Base-by-base conservation (phyloP, 2,329 filamentous ascomycete species). In the Sordariomycetes sp. region DNA sequence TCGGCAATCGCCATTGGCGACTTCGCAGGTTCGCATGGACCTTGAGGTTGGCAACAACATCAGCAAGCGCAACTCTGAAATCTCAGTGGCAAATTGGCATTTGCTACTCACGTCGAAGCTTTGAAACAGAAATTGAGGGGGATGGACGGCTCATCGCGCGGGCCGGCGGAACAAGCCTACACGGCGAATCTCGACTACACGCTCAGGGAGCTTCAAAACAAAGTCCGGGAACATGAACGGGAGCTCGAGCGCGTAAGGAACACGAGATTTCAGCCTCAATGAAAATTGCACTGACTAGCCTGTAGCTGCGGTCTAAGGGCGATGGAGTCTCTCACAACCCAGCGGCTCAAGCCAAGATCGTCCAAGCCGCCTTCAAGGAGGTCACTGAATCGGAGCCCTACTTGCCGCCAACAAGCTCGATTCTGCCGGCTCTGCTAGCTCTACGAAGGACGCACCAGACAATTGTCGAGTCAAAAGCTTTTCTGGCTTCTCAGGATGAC, bases 381-480 rank as follows among this genome's bases (percentile, higher is more conserved):
- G 61, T 86, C 30, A 69, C 75, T 10, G 61, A 70, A 28, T 66
- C 70, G 11, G 68, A 78, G 33, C 79, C 81, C 8, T 75, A 76
- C 44, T 60, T 90, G 16, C 84, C 85, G 3, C 64, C 68, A 17
- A 61, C 74, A 8, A 73, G 70, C 32, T 90, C 85, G 15, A 66
- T 79, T 6, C 57, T 92, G 6, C 82, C 84, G 4, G 75, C 79
- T 6, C 63, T 93, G 5, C 53, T 92, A 26, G 83, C 85, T 6
- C 58, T 86, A 35, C 76, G 81, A 33, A 76, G 72, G 46, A 78
- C 80, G 3, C 70, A 79, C 38, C 66, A 71, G 37, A 77, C 76
- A 12, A 71, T 83, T 32, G 55, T 67, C 39, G 78, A 85, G 44
- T 81, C 78, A 14, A 76, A 73, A 43, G 58, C 63, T 15, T 77